Evolutionary conservation across 768 basidiomycete species (phyloP), one percentile per base, ranked within the genome.

Genomic region (Scleroderma citrinum): DNA sequence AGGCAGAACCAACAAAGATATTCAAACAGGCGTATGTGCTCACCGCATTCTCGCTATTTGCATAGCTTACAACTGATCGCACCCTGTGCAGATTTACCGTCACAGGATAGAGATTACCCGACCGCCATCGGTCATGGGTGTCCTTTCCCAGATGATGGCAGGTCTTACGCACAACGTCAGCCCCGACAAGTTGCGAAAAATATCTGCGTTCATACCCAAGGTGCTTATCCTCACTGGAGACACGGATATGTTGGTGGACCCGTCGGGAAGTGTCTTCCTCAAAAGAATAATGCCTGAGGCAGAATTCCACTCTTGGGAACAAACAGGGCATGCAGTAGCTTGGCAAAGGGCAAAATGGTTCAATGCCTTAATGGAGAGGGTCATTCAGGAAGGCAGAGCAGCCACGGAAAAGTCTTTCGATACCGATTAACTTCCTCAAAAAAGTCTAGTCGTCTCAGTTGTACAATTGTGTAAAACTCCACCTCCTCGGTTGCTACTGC

Each of bases 91-190:
- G 66, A n/a, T n/a, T n/a, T n/a, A n/a, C n/a, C n/a, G n/a, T n/a
- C n/a, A n/a, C n/a, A n/a, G n/a, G n/a, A n/a, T 80, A 16, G 55
- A 63, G 5, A 66, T 76, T 7, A 81, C 83, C 2, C 75, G 73
- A 30, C 78, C 77, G 3, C 90, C 89, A 55, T 70, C 67, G 3
- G 61, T 82, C 45, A 51, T 77, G 16, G 89, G 89, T 0, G 67
- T 77, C 23, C 49, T 92, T 14, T 87, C 84, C 11, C 91, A 92
- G 62, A 81, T 86, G 78, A 71, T 69, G 13, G 86, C 89, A 1
- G 81, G 59, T 0, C 53, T 86, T 1, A 84, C 82, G 0, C 87
- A 91, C 59, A 59, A 74, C 46, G 80, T 88, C 55, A 58, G 68
- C 5, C 64, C 75, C 0, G 70, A 71, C 0, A 72, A 76, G 5